Conservation (phyloP, 1,139 yeast species). For the Yamadazyma pseudoaaseri region DNA sequence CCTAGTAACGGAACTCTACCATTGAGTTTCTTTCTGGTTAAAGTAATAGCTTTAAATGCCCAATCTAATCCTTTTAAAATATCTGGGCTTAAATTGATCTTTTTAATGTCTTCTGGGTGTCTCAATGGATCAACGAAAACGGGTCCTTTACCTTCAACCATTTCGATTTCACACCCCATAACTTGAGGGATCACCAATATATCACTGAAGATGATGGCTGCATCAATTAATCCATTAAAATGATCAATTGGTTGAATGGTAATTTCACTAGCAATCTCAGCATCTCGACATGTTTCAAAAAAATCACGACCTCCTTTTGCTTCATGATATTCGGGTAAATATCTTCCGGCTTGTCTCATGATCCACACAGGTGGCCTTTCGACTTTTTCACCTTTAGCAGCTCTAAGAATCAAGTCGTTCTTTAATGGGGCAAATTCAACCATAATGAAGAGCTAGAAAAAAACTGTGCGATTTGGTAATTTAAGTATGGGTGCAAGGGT, state of each 20-base stretch:
- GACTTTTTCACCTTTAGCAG: conserved; percentile 77
- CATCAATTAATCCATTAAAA: conserved; percentile 86
- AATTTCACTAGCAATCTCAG: conserved; percentile 89
- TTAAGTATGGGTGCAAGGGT: too few species aligned
- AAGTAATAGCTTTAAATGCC: conserved; percentile 90
- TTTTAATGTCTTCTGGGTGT: conserved; percentile 61
- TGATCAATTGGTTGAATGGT: conserved; percentile 95
- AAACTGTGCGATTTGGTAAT: too few species aligned
- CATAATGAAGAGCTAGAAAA: conserved; percentile 16
- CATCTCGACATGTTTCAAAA: conserved; percentile 89
- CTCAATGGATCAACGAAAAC: conserved; percentile 88
- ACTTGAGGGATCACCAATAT: conserved; percentile 97
- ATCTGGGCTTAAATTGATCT: conserved; percentile 62
- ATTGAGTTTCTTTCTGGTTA: conserved; percentile 76
- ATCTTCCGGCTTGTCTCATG: conserved; percentile 93
- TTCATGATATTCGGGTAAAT: conserved; percentile 86
- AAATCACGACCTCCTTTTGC: conserved; percentile 87
- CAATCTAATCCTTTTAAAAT: conserved; percentile 78
- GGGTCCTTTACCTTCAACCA: conserved; percentile 96
- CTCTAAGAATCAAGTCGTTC: conserved; percentile 87
- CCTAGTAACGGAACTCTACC: conserved; percentile 96
- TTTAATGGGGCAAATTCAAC: conserved; percentile 64
- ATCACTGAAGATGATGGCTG: conserved; percentile 95
- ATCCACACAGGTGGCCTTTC: conserved; percentile 99
- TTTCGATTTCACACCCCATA: conserved; percentile 92